Percentiles rank a stretch among this genome's conserved stretches.
phyloP scores from a whole-genome alignment of 306 rosid genomes.

The Gastrolobium bilobum region DNA sequence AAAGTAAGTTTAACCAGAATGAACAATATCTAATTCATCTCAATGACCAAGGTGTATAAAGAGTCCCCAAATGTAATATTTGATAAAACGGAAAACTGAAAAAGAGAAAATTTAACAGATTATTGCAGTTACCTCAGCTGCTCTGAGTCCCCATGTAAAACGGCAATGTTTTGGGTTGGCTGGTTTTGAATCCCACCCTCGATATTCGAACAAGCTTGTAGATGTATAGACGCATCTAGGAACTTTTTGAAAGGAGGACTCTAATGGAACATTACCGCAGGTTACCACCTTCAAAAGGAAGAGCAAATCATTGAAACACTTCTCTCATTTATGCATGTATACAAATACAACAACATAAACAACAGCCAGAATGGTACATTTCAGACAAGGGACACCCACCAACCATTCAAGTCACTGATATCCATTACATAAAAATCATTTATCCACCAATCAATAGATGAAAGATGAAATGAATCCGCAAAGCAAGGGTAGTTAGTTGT shows the following conservation, averaged over 20 bases:
- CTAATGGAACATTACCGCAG: conserved; percentile 94
- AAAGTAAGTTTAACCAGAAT: neutral
- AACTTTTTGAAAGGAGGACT: conserved; percentile 86
- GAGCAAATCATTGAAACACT: conserved; percentile 46
- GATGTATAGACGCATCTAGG: conserved; percentile 96
- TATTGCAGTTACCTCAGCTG: conserved; percentile 71
- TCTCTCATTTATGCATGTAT: conserved; percentile 9
- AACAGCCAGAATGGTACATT: conserved; percentile 23
- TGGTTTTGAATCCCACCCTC: conserved; percentile 93
- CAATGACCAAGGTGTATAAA: conserved; percentile 6
- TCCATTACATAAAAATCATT: conserved; percentile 30
- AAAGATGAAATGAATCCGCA: conserved; percentile 16
- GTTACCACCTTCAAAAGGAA: conserved; percentile 81
- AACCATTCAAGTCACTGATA: conserved; percentile 26
- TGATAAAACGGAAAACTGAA: no score
- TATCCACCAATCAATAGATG: conserved; percentile 37
- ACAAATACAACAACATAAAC: conserved; percentile 24
- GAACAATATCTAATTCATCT: neutral
- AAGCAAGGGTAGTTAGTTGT: neutral
- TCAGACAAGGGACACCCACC: conserved; percentile 19
- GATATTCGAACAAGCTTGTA: conserved; percentile 87
- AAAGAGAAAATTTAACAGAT: conserved; percentile 34
- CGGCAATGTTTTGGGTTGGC: conserved; percentile 87
- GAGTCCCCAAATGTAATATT: neutral
- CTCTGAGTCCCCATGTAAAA: conserved; percentile 93